Evolutionary conservation across 1,284 basidiomycete genomes (phyloP), one percentile per base, ranked within the genome.

Genomic region (Apiotrichum gracile): DNA sequence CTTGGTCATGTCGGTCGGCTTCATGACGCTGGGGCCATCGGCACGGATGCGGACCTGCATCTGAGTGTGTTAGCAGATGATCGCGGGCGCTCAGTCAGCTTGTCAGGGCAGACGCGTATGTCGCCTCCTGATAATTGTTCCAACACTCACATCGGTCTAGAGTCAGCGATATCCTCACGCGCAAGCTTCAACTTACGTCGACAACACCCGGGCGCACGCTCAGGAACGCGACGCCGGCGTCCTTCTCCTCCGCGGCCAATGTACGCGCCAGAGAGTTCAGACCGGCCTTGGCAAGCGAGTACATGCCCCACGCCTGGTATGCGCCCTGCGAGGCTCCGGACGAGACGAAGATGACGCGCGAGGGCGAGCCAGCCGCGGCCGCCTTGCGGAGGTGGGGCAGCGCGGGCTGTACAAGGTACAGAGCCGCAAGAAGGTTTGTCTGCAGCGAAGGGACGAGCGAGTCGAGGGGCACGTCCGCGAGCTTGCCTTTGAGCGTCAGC

Each of bases 121-220:
- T 31, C 14, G 39, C 8, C 21, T 2, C 21, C 21, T 19, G 39
- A 14, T 22, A 5, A 24, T 4, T 40, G 5, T 22, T 4, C 13
- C 12, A n/a, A 3, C 10, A 51, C 54, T 55, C 45, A 55, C 54
- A 24, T 52, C 57, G 41, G 57, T 59, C 57, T 59, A 51, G 24
- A 1, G 57, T 57, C 44, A 57, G 55, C 45, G 10, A 5, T 5
- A 17, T 4, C 13, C 16, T 31, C 21, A 19, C 2, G 10, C 7
- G 4, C 17, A 4, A 16, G 9, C 22, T n/a, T 19, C 24, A 39
- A 65, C 72, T 64, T 58, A 74, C 73, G 53, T 79, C 77, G 2
- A 81, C 77, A 3, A 80, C 73, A 2, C 80, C 80, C 0, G 80
- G 80, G 16, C 80, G 66, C 13, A 82, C 66, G 0, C 79, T 68